Base-by-base conservation (phyloP, 2,329 filamentous ascomycete species). In the Exophiala oligosperma region DNA sequence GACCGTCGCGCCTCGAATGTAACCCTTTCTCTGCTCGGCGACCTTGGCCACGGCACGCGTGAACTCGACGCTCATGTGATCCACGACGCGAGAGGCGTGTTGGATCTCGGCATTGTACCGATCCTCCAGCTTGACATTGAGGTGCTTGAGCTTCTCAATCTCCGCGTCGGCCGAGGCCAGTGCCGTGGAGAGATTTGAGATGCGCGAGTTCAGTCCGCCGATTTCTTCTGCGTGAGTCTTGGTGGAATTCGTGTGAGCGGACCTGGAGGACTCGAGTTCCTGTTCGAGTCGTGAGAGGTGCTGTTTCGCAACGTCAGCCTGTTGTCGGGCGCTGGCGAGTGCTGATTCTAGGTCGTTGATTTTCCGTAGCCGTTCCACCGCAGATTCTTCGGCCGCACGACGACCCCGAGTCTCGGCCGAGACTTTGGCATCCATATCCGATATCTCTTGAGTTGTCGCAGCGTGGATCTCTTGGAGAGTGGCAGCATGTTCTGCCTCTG, bases 121-220 rank as follows among this genome's bases (percentile, higher is more conserved):
- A 5, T 69, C 66, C 57, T 76, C 70, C 17, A 80, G 65, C 4
- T 70, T 68, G 14, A 59, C 37, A 28, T 75, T 77, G 35, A 70
- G 60, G 17, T 62, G 67, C 41, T 69, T 69, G 14, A 79, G 68
- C 41, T 69, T 72, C 11, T 70, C 68, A 4, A 72, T 65, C 55
- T 77, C 73, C 2, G 64, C 66, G 32, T 71, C 71, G 6, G 71
- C 68, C 5, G 65, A 67, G 23, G 72, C 69, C 3, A 79, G 68
- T 2, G 73, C 72, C 1, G 75, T 76, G 12, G 72, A 71, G 24
- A 78, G 70, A 23, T 72, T 66, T 1, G 73, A 73, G 35, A 77
- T 69, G n/a, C 70, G 71, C 28, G 73, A 72, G 52, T 78, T 79
- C 52, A 79, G 67, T 2, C 59, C 62, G 0, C 74, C 74, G 2